A percentile compares a stretch with the other conserved stretches of the same genome.
Evolutionary conservation across 2,329 filamentous ascomycete genomes (phyloP).

Genomic region (Aspergillus tanneri): DNA sequence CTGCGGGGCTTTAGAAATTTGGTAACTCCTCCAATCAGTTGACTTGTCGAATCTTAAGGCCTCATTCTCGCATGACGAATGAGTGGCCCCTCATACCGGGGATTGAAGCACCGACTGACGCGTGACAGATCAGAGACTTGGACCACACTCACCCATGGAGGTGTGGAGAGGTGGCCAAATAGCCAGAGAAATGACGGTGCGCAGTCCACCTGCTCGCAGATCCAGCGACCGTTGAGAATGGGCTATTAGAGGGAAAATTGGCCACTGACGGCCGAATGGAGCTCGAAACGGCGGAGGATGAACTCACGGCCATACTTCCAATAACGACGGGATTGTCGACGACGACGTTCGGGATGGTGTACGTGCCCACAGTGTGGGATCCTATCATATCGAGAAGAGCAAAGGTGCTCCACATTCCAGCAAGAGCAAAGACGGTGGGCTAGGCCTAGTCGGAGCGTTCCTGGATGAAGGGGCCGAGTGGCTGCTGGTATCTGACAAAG

Average conservation of each 20-base stretch:
- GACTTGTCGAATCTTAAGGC: slow-evolving; percentile 15
- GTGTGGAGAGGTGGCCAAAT: slow-evolving; percentile 3
- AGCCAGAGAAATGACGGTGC: background rate
- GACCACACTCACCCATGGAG: background rate
- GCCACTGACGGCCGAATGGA: slow-evolving; percentile 2
- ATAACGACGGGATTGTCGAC: background rate
- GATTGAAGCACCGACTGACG: slow-evolving; percentile 23
- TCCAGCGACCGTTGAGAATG: slow-evolving; percentile 11
- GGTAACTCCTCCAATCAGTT: slow-evolving; percentile 6
- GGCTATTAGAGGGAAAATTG: background rate
- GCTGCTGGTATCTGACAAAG: slow-evolving; percentile 14
- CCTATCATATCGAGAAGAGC: slow-evolving; percentile 2
- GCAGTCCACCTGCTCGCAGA: background rate
- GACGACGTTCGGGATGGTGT: background rate
- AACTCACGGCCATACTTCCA: background rate
- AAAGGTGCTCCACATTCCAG: slow-evolving; percentile 18
- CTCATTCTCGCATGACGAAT: slow-evolving; percentile 13
- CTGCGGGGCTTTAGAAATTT: background rate
- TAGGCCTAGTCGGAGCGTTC: slow-evolving; percentile 20
- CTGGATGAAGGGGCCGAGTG: slow-evolving; percentile 16
- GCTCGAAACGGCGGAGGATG: background rate
- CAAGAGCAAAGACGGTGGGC: slow-evolving; percentile 11
- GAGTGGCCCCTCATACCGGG: slow-evolving; percentile 5
- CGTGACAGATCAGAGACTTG: slow-evolving; percentile 33
- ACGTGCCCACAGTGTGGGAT: background rate